A percentile compares a stretch with the other conserved stretches of the same genome.
Evolutionary conservation across 805 yeast species (phyloP).

Genomic region (Pichia nakasei): DNA sequence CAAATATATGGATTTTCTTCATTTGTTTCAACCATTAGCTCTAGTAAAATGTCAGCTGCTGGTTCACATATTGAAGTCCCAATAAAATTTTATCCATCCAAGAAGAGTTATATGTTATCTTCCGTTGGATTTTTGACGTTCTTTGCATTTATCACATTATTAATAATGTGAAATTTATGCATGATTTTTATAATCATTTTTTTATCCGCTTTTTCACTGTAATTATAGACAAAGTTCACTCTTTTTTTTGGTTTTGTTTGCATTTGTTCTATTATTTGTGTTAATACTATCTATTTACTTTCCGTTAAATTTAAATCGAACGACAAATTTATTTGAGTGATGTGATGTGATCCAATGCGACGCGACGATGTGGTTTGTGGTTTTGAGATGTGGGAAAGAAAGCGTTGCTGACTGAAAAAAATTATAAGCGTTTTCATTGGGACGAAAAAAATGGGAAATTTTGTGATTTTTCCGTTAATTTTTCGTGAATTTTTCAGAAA

Average conservation of each 20-base stretch:
- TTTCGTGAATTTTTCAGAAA: too few relatives aligned
- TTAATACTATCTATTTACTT: not conserved
- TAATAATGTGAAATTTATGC: not conserved
- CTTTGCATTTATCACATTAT: not conserved
- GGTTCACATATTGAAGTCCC: slow-evolving; percentile 1
- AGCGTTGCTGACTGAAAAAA: not conserved
- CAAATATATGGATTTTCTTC: slow-evolving; percentile 11
- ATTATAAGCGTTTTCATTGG: not conserved
- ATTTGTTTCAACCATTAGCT: slow-evolving; percentile 3
- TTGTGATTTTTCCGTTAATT: not conserved
- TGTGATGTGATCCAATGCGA: too few relatives aligned
- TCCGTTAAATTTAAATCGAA: too few relatives aligned
- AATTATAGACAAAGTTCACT: too few relatives aligned
- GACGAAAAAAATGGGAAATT: not conserved
- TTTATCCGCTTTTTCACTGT: not conserved
- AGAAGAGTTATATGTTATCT: not conserved
- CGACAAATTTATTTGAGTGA: too few relatives aligned
- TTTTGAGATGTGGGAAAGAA: too few relatives aligned
- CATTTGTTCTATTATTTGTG: too few relatives aligned
- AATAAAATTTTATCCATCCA: not conserved
- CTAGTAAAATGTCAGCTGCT: not conserved
- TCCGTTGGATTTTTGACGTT: not conserved
- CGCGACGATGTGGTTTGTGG: too few relatives aligned
- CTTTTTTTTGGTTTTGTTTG: too few relatives aligned
- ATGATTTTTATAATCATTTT: not conserved